Evolutionary conservation across 345 rosid genomes (phyloP), one percentile per base, ranked within the genome.

Genomic region (Ailanthus altissimus): DNA sequence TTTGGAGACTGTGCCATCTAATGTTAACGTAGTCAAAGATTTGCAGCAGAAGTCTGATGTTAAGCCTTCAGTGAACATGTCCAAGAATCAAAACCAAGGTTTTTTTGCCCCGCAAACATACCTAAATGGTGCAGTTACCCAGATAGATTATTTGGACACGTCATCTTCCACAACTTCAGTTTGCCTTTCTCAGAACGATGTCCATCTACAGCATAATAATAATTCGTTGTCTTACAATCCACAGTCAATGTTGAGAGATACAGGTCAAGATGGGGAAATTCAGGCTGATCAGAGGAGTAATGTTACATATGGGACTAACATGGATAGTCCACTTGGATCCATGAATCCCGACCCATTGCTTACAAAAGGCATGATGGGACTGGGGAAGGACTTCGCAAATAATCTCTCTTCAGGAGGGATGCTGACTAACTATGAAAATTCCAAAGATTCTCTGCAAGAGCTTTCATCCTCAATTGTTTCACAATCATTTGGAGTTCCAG

Each of bases 151-250:
- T 75, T 82, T 92, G 85, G 97, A 92, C 72, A 85, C 92, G 12
- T 92, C 94, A 66, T 92, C 97, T 63, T 89, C 97, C 20, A 86
- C 90, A 21, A 88, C 90, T 23, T 90, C 94, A 57, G 83, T 83
- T 59, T 86, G 92, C 80, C 78, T 85, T 70, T 86, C 94, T 62
- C 94, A 86, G 73, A 87, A 80, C 60, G 94, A 92, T 73, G 74
- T 77, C 78, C 86, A 85, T 62, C 63, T 87, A 70, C 89, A 83
- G 79, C 91, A 81, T 67, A 88, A 82, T 74, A 83, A 83, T 79
- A 87, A 79, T 47, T 78, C 84, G 9, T 74, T 80, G 42, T 75
- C 90, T 7, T 86, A 78, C 82, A 82, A 80, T 65, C 85, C 82
- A n/a, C 92, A 82, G 45, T 54, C 90, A 10, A 69, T 79, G 78